Base-by-base conservation (phyloP, 1,284 basidiomycete genomes). In the Heterobasidion annosum region DNA sequence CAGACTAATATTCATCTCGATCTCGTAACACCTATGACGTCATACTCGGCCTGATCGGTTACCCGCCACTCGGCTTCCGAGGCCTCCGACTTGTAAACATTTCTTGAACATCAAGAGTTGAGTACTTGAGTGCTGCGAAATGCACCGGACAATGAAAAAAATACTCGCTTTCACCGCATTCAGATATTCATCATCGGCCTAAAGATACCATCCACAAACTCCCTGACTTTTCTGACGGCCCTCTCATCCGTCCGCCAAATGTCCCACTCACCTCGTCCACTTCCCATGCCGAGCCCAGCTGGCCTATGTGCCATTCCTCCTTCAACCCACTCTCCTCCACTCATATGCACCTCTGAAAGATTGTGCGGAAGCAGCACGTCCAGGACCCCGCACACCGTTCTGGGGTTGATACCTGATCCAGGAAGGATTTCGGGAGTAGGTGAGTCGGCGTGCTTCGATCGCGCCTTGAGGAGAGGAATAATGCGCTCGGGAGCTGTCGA, bases 241-340 rank as follows among this genome's bases (percentile, higher is more conserved):
- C 73, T 68, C 59, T 75, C 73, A 45, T 73, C 73, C 7, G 87
- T 85, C 40, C 70, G 68, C 86, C 85, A 91, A 1, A 88, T 63
- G 0, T 70, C 68, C 87, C 86, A 88, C 57, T 86, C 84, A 2
- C 72, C 69, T 5, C 70, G 74, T 42, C 72, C 75, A 10, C 70
- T 63, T 4, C 85, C 85, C 84, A 91, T 88, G 0, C 80, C 81
- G 79, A 91, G 81, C 0, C 77, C 77, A 8, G 73, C 69, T n/a
- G 69, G 74, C 56, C 76, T 72, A 63, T 76, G 75, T 13, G 60
- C 18, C 75, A 83, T 84, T 44, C 59, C 65, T 48, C 80, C 71
- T n/a, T 77, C 71, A 0, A 74, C 49, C 83, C 82, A 88, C 44
- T 61, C 60, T 8, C 84, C 87, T 0, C 79, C 87, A 59, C 87